These are phyloP conservation scores for Colletotrichum kahawae DNA, from an alignment of 2,329 filamentous ascomycete species.

Conservation along the genomic window DNA sequence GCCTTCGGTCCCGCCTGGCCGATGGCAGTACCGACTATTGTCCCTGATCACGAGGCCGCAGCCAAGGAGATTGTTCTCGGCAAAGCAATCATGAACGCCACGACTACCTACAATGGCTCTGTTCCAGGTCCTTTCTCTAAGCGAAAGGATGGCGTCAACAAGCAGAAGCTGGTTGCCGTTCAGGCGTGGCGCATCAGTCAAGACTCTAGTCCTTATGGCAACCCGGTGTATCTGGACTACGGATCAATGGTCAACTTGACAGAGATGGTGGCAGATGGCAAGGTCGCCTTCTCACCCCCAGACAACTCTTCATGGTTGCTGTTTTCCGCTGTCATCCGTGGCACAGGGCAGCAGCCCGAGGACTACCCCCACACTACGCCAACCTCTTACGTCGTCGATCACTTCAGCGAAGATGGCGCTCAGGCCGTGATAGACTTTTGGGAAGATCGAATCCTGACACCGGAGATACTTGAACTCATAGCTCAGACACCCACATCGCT, in stretches of 20 bases:
- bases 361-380: neutral
- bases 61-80: neutral
- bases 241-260: neutral
- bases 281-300: neutral
- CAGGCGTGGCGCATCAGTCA: neutral
- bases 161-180: neutral
- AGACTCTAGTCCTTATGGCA: neutral
- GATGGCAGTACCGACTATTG: neutral
- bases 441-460: neutral
- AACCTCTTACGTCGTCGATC: neutral
- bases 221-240: neutral
- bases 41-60: neutral
- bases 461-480: neutral
- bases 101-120: neutral
- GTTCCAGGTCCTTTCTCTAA: neutral
- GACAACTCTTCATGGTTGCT: neutral
- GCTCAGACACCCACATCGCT: neutral
- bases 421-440: neutral
- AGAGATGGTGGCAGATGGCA: rapidly evolving
- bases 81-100: neutral
- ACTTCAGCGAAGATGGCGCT: neutral
- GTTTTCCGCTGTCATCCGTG: neutral
- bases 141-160: neutral
- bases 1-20: neutral
- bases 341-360: neutral